Conservation (phyloP, 352 stramenopile genomes). For the Phytophthora litchii region DNA sequence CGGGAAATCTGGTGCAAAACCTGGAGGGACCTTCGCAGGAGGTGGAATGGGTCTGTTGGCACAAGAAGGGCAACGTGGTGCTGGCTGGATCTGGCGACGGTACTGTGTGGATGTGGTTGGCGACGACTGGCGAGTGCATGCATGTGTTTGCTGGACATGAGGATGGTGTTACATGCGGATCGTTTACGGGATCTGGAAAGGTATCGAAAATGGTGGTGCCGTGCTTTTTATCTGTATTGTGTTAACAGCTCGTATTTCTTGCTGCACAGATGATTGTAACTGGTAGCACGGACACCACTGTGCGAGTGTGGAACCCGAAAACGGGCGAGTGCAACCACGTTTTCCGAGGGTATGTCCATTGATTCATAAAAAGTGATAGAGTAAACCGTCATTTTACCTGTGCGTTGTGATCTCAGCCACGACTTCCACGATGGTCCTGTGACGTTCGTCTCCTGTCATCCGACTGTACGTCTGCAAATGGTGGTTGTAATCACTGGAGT, state of each 20-base stretch:
- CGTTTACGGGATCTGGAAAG: slow-evolving; percentile 96
- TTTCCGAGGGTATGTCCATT: slow-evolving; percentile 70
- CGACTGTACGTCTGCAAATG: slow-evolving; percentile 49
- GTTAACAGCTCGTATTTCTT: neutral
- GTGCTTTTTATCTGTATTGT: neutral
- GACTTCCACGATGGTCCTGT: slow-evolving; percentile 89
- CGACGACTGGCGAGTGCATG: slow-evolving; percentile 96
- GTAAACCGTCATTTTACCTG: slow-evolving; percentile 2
- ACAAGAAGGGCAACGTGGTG: slow-evolving; percentile 91
- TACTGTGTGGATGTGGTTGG: slow-evolving; percentile 94
- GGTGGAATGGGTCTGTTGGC: slow-evolving; percentile 91
- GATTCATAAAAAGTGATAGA: neutral
- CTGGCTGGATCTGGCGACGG: slow-evolving; percentile 88
- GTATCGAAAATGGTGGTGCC: slow-evolving; percentile 30
- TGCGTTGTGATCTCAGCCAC: slow-evolving; percentile 48
- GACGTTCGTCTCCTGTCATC: slow-evolving; percentile 92
- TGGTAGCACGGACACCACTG: slow-evolving; percentile 93
- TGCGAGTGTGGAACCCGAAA: slow-evolving; percentile 96
- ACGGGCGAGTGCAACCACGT: slow-evolving; percentile 93
- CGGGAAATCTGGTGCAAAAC: slow-evolving; percentile 78
- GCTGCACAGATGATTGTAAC: slow-evolving; percentile 88
- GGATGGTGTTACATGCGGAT: slow-evolving; percentile 92
- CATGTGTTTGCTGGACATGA: slow-evolving; percentile 98
- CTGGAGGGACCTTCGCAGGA: slow-evolving; percentile 90
- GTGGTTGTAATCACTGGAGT: too few relatives aligned